Evolutionary conservation across 2,329 filamentous ascomycete genomes (phyloP).

Genomic region (Verticillium zaregamsianum): DNA sequence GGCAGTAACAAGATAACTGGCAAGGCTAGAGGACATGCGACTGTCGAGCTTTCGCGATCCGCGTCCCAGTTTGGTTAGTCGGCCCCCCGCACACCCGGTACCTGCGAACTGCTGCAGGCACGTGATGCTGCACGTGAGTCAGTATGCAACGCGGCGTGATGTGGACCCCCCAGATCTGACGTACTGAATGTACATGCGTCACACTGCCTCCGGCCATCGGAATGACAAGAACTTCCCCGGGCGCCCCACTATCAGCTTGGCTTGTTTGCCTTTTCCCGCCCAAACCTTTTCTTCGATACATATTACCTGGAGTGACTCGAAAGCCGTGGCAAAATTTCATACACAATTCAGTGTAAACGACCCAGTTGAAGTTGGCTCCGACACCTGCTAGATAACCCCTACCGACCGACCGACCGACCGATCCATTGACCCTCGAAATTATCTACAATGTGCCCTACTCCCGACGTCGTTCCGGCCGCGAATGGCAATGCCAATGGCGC

Average conservation of each 20-base stretch:
- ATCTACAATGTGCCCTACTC: conserved; percentile 10
- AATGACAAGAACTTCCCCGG: background rate
- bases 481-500: conserved; percentile 10
- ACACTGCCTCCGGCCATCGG: background rate
- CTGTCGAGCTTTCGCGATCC: background rate
- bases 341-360: background rate
- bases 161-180: background rate
- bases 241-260: background rate
- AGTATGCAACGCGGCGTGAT: background rate
- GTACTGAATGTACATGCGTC: background rate
- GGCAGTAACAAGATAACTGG: too few relatives aligned
- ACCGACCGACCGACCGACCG: background rate
- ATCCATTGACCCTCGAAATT: background rate
- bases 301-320: background rate
- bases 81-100: too few relatives aligned
- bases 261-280: background rate
- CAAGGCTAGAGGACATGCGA: background rate
- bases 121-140: background rate
- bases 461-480: conserved; percentile 9
- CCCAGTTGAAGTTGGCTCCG: background rate
- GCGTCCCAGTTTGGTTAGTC: too few relatives aligned
- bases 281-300: background rate
- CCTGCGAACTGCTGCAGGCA: background rate
- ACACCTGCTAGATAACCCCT: background rate
- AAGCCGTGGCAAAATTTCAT: too few relatives aligned